Evolutionary conservation across 495 filamentous ascomycete species (phyloP).

Genomic region (Penicillium salamii): DNA sequence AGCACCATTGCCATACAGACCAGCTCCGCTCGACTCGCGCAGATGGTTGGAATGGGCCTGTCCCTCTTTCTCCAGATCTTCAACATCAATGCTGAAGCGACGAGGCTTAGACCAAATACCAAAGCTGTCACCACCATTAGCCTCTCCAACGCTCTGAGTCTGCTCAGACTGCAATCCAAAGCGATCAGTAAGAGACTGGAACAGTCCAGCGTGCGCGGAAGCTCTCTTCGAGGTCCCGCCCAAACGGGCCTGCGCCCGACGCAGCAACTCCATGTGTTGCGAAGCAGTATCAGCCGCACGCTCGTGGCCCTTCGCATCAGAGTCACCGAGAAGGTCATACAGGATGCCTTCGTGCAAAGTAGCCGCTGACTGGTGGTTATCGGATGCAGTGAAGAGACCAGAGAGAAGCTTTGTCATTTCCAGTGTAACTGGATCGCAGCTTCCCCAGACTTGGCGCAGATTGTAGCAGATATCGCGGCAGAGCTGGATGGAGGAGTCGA

Average conservation of each 20-base stretch:
- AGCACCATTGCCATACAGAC: conserved; percentile 29
- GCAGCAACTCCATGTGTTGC: conserved; percentile 52
- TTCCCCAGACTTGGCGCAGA: conserved; percentile 55
- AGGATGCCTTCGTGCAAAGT: conserved; percentile 55
- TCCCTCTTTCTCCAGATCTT: conserved; percentile 28
- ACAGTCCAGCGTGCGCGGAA: conserved; percentile 24
- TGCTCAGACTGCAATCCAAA: conserved; percentile 30
- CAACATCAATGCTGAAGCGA: conserved; percentile 41
- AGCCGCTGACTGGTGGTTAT: conserved; percentile 49
- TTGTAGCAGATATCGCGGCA: conserved; percentile 64
- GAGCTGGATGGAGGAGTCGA: conserved; percentile 49
- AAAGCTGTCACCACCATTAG: conserved; percentile 27
- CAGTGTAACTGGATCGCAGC: conserved; percentile 51
- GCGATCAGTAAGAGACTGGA: conserved; percentile 29
- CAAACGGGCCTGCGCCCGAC: conserved; percentile 36
- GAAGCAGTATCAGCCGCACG: conserved; percentile 34
- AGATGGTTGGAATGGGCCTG: conserved; percentile 36
- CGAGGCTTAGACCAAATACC: conserved; percentile 40
- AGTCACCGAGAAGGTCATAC: conserved; percentile 43
- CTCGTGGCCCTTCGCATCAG: conserved; percentile 36
- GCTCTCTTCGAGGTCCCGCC: conserved; percentile 19
- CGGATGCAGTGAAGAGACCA: conserved; percentile 48
- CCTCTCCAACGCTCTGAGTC: conserved; percentile 20
- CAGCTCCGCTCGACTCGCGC: conserved; percentile 34
- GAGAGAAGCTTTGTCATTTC: conserved; percentile 57